These are phyloP conservation scores for Clarireedia hainanense DNA, from an alignment of 2,329 filamentous ascomycete species.

Conservation along the genomic window DNA sequence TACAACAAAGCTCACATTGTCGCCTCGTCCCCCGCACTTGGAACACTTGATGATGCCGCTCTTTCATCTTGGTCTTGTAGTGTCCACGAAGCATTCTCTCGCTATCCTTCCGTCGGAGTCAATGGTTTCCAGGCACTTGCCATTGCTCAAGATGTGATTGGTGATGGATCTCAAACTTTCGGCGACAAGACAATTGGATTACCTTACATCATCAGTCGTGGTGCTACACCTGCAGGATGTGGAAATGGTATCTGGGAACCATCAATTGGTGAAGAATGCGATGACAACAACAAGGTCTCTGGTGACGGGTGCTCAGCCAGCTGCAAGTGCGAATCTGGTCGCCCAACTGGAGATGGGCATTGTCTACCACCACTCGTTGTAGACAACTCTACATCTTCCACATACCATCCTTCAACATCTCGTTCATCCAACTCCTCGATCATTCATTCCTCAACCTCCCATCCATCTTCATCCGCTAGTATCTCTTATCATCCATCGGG, in stretches of 20 bases:
- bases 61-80: slow-evolving; percentile 37
- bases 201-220: slow-evolving; percentile 37
- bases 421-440: too few species aligned
- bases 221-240: slow-evolving; percentile 34
- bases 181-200: slow-evolving; percentile 32
- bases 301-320: slow-evolving; percentile 33
- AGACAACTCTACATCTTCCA: slow-evolving; percentile 2
- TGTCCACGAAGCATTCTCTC: slow-evolving; percentile 35
- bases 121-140: slow-evolving; percentile 34
- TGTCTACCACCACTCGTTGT: slow-evolving; percentile 11
- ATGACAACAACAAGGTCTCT: slow-evolving; percentile 32
- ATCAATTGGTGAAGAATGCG: slow-evolving; percentile 34
- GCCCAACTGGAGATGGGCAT: slow-evolving; percentile 23
- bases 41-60: slow-evolving; percentile 30
- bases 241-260: slow-evolving; percentile 33
- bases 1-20: slow-evolving; percentile 36
- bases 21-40: slow-evolving; percentile 30
- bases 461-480: slow-evolving; percentile 6
- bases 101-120: slow-evolving; percentile 31
- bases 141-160: slow-evolving; percentile 32
- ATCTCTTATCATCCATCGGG: slow-evolving; percentile 1
- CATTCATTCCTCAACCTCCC: too few species aligned
- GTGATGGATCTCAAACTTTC: slow-evolving; percentile 30
- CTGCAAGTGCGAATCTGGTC: slow-evolving; percentile 32
- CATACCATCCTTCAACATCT: not conserved